A percentile compares a stretch with the other conserved stretches of the same genome.
These are phyloP conservation scores for Brassica incana DNA, from an alignment of 345 rosid species.

Conservation along the genomic window DNA sequence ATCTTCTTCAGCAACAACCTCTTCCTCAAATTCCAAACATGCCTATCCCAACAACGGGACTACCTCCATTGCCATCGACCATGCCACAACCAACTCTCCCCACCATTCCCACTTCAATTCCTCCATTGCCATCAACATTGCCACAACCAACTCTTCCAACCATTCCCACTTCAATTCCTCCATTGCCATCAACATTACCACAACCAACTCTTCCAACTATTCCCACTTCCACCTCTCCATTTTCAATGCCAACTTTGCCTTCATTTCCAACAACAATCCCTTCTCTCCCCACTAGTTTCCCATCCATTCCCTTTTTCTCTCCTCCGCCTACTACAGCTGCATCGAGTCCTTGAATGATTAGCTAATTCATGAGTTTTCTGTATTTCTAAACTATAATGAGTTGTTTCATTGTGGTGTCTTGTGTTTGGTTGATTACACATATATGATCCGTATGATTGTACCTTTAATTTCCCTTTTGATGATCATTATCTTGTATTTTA, in stretches of 20 bases:
- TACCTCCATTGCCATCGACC: conserved; percentile 23
- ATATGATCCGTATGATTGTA: not conserved
- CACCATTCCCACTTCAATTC: not conserved
- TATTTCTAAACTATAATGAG: not conserved
- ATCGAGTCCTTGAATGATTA: conserved; percentile 19
- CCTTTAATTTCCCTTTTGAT: conserved; percentile 10
- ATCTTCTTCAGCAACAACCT: conserved; percentile 37
- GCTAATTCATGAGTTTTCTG: not conserved
- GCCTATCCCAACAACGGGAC: conserved; percentile 29
- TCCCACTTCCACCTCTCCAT: not conserved
- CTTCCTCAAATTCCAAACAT: conserved; percentile 33
- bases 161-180: conserved; percentile 19
- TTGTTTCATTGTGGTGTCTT: conserved; percentile 4
- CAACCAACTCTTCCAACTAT: not conserved
- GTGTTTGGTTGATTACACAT: not conserved
- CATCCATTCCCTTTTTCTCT: conserved; percentile 22
- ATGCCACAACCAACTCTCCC: conserved; percentile 17
- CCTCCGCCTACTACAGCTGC: conserved; percentile 22
- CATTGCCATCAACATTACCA: not conserved
- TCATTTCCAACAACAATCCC: not conserved
- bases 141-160: not conserved
- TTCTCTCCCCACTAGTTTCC: conserved; percentile 22
- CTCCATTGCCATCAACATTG: not conserved
- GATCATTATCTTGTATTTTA: conserved; percentile 2
- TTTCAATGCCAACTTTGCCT: not conserved